Evolutionary conservation across 495 filamentous ascomycete species (phyloP), one percentile per base, ranked within the genome.

Genomic region (Poronia punctata): DNA sequence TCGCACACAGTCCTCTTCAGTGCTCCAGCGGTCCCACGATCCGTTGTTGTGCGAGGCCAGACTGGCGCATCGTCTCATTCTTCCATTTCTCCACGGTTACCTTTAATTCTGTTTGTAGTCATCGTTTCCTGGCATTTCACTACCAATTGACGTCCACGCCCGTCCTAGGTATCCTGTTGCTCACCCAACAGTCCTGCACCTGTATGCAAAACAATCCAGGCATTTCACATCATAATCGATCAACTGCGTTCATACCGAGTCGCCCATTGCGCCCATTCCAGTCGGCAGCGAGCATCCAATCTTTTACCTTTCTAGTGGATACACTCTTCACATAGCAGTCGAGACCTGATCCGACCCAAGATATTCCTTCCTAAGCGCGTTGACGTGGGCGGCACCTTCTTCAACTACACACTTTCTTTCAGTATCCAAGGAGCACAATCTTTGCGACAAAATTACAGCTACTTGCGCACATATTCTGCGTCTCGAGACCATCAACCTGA

Each of bases 361-460:
- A 20, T 20, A 45, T 38, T 45, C 42, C 21, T 37, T 45, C 42
- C 42, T 21, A 23, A 31, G 19, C 26, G 38, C 29, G 10, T 20
- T 26, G 17, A 42, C 23, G 35, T 41, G 24, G 38, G 43, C 48
- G 46, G 47, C 46, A 27, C 54, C 46, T 55, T 54, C 54, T 50
- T 45, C 52, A 59, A 53, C 52, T 52, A 24, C 37, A 53, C 35
- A 59, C 54, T 45, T 39, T 59, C 55, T 40, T 59, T 59, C 49
- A 38, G 49, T 40, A 50, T 35, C 41, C 27, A 43, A 52, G 50
- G 37, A 40, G 29, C 25, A 35, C 31, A n/a, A n/a, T 23, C 30
- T 21, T 34, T 25, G 20, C 15, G 3, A 26, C 16, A 5, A 2
- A 16, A 19, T 33, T 12, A 12, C 7, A 19, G 9, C 25, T 14